These are phyloP conservation scores for Wickerhamomyces chaumierensis DNA, from an alignment of 805 yeast genomes.

Conservation along the genomic window DNA sequence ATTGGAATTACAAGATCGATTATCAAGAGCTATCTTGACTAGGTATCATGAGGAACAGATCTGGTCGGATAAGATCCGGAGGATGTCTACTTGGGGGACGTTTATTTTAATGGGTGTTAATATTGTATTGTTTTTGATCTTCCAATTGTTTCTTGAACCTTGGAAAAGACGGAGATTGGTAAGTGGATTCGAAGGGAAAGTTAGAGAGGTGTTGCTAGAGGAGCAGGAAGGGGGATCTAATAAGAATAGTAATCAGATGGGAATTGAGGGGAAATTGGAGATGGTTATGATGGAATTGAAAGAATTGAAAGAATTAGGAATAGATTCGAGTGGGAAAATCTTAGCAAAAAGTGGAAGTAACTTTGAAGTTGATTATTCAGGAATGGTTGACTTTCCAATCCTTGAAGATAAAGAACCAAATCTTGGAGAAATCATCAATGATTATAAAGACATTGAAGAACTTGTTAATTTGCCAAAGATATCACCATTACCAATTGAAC, in stretches of 20 bases:
- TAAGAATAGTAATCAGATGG: conserved; percentile 13
- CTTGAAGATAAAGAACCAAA: no score
- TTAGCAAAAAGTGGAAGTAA: no score
- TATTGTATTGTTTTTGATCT: conserved; percentile 61
- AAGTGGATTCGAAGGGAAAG: conserved; percentile 73
- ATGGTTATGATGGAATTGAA: background rate
- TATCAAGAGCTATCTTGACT: conserved; percentile 70
- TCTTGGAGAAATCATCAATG: conserved; percentile 7
- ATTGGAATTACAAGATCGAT: conserved; percentile 56
- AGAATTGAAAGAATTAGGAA: no score
- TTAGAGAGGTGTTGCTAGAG: conserved; percentile 39
- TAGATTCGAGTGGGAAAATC: no score
- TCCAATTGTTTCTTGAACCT: conserved; percentile 86
- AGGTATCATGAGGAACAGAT: conserved; percentile 95
- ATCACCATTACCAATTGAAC: conserved; percentile 5
- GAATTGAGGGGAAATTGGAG: no score
- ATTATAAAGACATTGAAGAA: conserved; percentile 3
- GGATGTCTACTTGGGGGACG: conserved; percentile 96
- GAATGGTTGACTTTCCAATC: background rate
- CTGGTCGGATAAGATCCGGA: conserved; percentile 93
- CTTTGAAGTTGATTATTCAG: no score
- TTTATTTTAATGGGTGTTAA: conserved; percentile 82
- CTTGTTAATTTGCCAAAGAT: conserved; percentile 11
- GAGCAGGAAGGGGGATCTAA: conserved; percentile 18
- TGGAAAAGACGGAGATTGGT: conserved; percentile 82